Percentiles rank a stretch among this genome's conserved stretches.
phyloP scores from a whole-genome alignment of 2,329 filamentous ascomycete species.

The Trichophyton mentagrophytes region DNA sequence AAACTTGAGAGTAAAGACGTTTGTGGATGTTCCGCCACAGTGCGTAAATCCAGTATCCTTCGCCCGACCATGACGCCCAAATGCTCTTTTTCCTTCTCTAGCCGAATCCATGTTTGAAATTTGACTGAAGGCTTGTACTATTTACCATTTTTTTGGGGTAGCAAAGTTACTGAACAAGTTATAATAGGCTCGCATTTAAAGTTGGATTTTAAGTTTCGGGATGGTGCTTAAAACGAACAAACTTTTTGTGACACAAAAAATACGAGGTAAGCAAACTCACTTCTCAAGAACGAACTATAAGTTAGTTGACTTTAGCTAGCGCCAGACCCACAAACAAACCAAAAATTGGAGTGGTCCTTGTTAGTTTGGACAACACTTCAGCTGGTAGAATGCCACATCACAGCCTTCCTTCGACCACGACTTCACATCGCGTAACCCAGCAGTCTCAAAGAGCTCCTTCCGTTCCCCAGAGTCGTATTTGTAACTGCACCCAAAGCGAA shows the following conservation, averaged over 20 bases:
- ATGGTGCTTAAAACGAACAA: neutral
- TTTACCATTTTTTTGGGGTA: neutral
- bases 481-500: conserved; percentile 2
- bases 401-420: neutral
- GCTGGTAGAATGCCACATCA: conserved; percentile 3
- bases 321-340: neutral
- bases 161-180: neutral
- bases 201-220: neutral
- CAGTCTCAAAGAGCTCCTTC: conserved; percentile 4
- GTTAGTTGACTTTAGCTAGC: too few relatives aligned
- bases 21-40: too few relatives aligned
- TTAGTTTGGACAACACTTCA: neutral
- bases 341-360: neutral
- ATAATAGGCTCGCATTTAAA: neutral
- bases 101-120: neutral
- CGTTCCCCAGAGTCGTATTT: neutral
- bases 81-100: too few relatives aligned
- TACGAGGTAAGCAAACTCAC: neutral
- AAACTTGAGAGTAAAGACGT: too few relatives aligned
- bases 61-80: too few relatives aligned
- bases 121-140: neutral
- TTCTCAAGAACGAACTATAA: too few relatives aligned
- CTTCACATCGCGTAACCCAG: neutral
- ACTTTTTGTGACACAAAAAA: neutral
- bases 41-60: too few relatives aligned